phyloP scores from a whole-genome alignment of 768 basidiomycete species.

The Lyophyllum semitale region DNA sequence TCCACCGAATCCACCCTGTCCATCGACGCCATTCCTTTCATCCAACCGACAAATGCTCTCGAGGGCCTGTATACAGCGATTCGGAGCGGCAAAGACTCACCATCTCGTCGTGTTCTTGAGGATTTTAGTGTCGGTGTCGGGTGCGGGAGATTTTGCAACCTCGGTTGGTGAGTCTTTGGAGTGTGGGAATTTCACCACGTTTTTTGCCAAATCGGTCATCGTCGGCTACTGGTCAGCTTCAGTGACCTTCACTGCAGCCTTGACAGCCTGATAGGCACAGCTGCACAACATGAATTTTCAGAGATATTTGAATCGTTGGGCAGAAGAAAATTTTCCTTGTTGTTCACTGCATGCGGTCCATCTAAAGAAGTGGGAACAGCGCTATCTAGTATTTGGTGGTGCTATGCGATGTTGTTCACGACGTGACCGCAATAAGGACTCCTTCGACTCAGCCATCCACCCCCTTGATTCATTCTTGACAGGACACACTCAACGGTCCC shows the following conservation, averaged over 20 bases:
- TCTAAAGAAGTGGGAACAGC: too few relatives aligned
- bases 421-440: too few relatives aligned
- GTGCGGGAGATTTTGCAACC: slow-evolving; percentile 14
- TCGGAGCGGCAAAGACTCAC: slow-evolving; percentile 35
- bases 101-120: slow-evolving; percentile 46
- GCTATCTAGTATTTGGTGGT: too few relatives aligned
- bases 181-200: slow-evolving; percentile 22
- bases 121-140: slow-evolving; percentile 26
- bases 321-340: too few relatives aligned
- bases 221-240: background rate
- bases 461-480: background rate
- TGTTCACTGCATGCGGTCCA: too few relatives aligned
- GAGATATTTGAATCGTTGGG: too few relatives aligned
- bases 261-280: too few relatives aligned
- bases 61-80: slow-evolving; percentile 12
- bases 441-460: background rate
- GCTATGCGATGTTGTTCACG: too few relatives aligned
- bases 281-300: too few relatives aligned
- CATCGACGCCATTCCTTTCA: slow-evolving; percentile 17
- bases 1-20: slow-evolving; percentile 12
- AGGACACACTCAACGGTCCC: background rate
- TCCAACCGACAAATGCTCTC: slow-evolving; percentile 15
- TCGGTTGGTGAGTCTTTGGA: background rate
- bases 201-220: slow-evolving; percentile 3
- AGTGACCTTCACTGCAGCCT: too few relatives aligned